Base-by-base conservation (phyloP, 2,329 filamentous ascomycete species). In the Fusarium sp. region DNA sequence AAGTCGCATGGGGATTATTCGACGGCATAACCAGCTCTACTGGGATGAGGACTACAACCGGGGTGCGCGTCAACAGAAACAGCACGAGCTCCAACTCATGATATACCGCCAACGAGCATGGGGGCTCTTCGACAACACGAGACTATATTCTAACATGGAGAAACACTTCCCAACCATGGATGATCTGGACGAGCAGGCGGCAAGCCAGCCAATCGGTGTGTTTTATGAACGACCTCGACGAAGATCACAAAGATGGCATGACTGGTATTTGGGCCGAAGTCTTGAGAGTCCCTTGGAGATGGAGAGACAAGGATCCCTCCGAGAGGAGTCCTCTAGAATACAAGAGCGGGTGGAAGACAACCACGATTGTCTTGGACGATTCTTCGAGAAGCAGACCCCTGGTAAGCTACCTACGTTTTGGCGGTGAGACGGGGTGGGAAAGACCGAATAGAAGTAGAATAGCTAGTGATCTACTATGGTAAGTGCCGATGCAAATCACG, bases 91-190 rank as follows among this genome's bases (percentile, higher is more conserved):
- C 4, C 53, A 62, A 2, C 16, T 12, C 1, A 3, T 7, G 0
- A 61, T 68, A 13, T 62, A 48, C 3, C 51, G 18, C 4, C 70
- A 72, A 37, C 41, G 69, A 13, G 70, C 66, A 9, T 68, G 60
- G 70, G 58, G 18, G 0, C 48, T 72, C 28, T 62, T 72, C 15
- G 60, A 70, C 4, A 23, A 68, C 2, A 12, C 15, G 2, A 66
- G 57, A 7, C 23, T 34, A 10, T 70, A 57, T 16, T 23, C 18
- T 3, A 23, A 23, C 18, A 15, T 18, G 5, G 16, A 31, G 28
- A 11, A 23, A 4, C 34, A 58, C 13, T 55, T 67, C 9, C 58
- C 65, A 1, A 15, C 40, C 4, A 2, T 37, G 2, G 39, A 44
- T 4, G 40, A 18, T 0, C 8, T 62, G 2, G 2, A 23, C 4